Evolutionary conservation across 1,284 basidiomycete species (phyloP), one percentile per base, ranked within the genome.

Genomic region (Malassezia caprae): DNA sequence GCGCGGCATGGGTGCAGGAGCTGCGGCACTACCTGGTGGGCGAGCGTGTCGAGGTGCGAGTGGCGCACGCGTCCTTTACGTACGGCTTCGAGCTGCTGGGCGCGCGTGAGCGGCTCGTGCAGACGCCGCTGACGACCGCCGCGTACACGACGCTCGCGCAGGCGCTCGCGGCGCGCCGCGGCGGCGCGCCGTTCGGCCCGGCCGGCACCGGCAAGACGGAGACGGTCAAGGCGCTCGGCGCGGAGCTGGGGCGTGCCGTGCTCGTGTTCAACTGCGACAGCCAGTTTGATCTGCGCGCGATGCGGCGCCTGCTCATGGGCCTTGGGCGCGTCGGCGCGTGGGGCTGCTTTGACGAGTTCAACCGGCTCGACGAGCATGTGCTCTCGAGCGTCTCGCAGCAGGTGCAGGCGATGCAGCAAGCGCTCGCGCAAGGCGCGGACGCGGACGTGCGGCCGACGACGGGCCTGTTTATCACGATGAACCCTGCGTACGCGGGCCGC

Each of bases 171-270:
- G 88, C 85, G 65, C 90, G 96, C 69, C 82, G 96, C 12, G 94
- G 94, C 63, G 94, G 94, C 28, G 86, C 93, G 37, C 94, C 94
- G 0, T 98, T 99, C 73, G 94, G 94, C 26, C 94, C 94, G 35
- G 94, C 94, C 28, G 94, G 94, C 72, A 99, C 94, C 56, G 91
- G 90, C 82, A 99, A 99, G 80, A 99, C 94, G 0, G 94, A 99
- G 77, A 98, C 93, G 0, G 94, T 99, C 73, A 98, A 98, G 76
- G 93, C 94, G 1, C 84, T 99, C 24, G 94, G 94, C 53, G 89
- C 96, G 1, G 91, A 96, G 70, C 83, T 99, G 7, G 94, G 94
- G 45, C 85, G 91, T 43, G 96, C 98, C 71, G 94, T 98, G 17
- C 80, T 99, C 45, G 94, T 99, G 28, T 98, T 99, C 79, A 98